phyloP scores from a whole-genome alignment of 805 yeast species.

The Saturnispora serradocipensis region DNA sequence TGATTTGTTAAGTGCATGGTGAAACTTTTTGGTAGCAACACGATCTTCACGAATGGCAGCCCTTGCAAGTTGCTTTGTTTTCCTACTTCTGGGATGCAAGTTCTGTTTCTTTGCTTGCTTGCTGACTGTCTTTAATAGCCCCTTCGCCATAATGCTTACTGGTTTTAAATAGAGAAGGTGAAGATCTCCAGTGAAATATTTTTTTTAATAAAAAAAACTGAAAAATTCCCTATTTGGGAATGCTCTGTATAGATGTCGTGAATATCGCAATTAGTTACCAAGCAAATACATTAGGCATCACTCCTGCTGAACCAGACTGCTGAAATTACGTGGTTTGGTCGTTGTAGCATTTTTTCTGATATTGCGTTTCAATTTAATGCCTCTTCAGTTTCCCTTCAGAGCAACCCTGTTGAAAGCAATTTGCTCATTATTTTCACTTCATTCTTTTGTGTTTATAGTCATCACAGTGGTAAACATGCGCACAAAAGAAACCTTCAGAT shows the following conservation, averaged over 20 bases:
- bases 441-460: background rate
- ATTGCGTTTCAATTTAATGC: background rate
- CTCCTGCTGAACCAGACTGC: background rate
- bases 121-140: constrained; percentile 52
- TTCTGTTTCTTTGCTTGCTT: constrained; percentile 41
- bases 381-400: background rate
- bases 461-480: background rate
- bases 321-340: background rate
- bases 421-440: background rate
- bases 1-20: constrained; percentile 48
- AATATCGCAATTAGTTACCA: background rate
- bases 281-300: background rate
- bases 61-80: constrained; percentile 70
- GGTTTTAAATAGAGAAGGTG: background rate
- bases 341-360: background rate
- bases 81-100: constrained; percentile 83
- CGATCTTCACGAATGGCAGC: constrained; percentile 83
- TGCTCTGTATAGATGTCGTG: background rate
- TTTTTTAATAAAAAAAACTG: background rate
- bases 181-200: background rate
- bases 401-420: background rate
- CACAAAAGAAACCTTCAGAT: background rate
- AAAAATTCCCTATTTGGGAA: background rate
- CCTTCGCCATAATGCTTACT: constrained; percentile 44
- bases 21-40: constrained; percentile 48